These are phyloP conservation scores for Scedosporium minutisporum DNA, from an alignment of 2,329 filamentous ascomycete genomes.

Conservation along the genomic window DNA sequence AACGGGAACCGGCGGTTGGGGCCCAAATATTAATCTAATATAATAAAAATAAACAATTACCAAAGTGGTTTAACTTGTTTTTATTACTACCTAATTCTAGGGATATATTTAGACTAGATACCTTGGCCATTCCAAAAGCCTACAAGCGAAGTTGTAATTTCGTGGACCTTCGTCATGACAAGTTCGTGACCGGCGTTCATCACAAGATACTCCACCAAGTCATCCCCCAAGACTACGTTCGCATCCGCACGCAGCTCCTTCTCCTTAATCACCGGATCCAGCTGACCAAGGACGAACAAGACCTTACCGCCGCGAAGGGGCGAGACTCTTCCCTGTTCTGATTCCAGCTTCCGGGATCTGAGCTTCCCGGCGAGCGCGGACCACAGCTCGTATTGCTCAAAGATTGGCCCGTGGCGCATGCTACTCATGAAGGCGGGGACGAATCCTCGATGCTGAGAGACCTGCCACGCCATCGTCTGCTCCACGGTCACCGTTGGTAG, in stretches of 20 bases:
- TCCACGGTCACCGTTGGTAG: constrained; percentile 47
- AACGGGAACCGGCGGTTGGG: too few relatives aligned
- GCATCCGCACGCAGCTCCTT: constrained; percentile 57
- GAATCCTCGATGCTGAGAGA: constrained; percentile 57
- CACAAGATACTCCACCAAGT: constrained; percentile 44
- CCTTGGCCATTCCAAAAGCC: constrained; percentile 3
- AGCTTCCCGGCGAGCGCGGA: constrained; percentile 40
- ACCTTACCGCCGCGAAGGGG: constrained; percentile 40
- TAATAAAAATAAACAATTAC: too few relatives aligned
- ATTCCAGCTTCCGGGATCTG: constrained; percentile 24
- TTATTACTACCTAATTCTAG: too few relatives aligned
- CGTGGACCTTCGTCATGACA: constrained; percentile 49
- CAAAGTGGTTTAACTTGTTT: too few relatives aligned
- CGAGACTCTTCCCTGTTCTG: constrained; percentile 11
- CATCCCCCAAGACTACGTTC: constrained; percentile 43
- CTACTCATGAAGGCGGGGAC: constrained; percentile 60
- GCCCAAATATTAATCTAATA: too few relatives aligned
- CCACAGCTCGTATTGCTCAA: constrained; percentile 54
- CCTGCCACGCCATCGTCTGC: constrained; percentile 59
- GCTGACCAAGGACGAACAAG: constrained; percentile 54
- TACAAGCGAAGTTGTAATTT: constrained; percentile 36
- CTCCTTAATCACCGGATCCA: constrained; percentile 57
- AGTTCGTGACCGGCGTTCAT: constrained; percentile 62
- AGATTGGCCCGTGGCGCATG: constrained; percentile 61
- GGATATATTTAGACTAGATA: too few relatives aligned